Evolutionary conservation across 2,329 filamentous ascomycete species (phyloP).

Genomic region (Anisogramma anomala): DNA sequence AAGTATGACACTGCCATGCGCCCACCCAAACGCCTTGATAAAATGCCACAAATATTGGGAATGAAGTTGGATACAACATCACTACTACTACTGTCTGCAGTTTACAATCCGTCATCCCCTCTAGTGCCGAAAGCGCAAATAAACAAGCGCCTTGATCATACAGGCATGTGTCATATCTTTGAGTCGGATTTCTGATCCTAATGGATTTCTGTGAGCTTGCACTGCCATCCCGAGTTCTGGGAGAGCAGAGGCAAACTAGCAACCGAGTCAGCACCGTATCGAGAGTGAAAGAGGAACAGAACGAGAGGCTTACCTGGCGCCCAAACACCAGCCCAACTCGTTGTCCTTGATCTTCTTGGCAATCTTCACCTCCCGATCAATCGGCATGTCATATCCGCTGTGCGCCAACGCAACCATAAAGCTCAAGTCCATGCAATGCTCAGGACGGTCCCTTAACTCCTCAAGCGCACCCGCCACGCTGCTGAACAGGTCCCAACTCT

Average conservation of each 20-base stretch:
- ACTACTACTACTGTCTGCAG: not conserved
- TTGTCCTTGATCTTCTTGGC: constrained; percentile 98
- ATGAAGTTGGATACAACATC: not conserved
- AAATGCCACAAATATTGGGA: not conserved
- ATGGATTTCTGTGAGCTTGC: constrained; percentile 67
- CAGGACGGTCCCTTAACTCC: constrained; percentile 70
- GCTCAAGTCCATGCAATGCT: constrained; percentile 89
- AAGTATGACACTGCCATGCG: not conserved
- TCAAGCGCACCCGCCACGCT: constrained; percentile 65
- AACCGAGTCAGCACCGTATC: not conserved
- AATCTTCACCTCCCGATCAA: constrained; percentile 91
- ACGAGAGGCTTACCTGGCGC: constrained; percentile 61
- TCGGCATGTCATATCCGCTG: constrained; percentile 95
- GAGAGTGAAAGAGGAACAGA: not conserved
- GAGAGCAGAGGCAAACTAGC: constrained; percentile 69
- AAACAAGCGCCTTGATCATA: constrained; percentile 12
- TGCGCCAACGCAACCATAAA: constrained; percentile 92
- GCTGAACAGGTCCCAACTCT: constrained; percentile 69
- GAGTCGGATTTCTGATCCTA: constrained; percentile 25
- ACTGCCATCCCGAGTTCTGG: constrained; percentile 78
- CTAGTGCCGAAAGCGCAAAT: not conserved
- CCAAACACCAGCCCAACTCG: constrained; percentile 94
- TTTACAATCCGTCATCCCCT: no score
- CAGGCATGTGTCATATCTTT: constrained; percentile 10
- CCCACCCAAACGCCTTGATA: constrained; percentile 1